A percentile compares a stretch with the other conserved stretches of the same genome.
Conservation (phyloP, 345 rosid species). For the Rhodomyrtus tomentosa region DNA sequence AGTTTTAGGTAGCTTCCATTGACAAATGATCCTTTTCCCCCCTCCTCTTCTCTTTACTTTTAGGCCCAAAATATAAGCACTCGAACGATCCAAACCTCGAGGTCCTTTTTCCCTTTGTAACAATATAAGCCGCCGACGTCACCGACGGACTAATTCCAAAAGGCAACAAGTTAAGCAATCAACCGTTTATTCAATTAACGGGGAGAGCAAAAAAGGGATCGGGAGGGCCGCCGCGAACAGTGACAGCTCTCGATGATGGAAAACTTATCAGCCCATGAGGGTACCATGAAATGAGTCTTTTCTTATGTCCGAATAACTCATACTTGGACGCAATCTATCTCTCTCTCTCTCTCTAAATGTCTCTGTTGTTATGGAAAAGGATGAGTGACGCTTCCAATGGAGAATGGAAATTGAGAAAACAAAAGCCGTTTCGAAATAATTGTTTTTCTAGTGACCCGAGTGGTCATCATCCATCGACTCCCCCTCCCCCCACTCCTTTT, state of each 20-base stretch:
- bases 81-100: not conserved
- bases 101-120: not conserved
- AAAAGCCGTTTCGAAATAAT: not conserved
- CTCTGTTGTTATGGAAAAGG: not conserved
- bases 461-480: not conserved
- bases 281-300: not conserved
- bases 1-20: not conserved
- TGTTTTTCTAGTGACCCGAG: not conserved
- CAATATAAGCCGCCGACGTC: not conserved
- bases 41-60: not conserved
- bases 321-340: not conserved
- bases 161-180: not conserved
- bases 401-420: not conserved
- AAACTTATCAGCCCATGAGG: not conserved
- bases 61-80: not conserved
- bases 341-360: not conserved
- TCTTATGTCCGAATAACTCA: not conserved
- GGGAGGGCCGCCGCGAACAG: not conserved
- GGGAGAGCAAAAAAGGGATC: not conserved
- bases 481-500: not conserved
- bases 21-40: not conserved
- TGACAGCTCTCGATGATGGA: not conserved
- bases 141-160: not conserved
- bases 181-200: not conserved
- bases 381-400: no score